Evolutionary conservation across 495 filamentous ascomycete genomes (phyloP).

Genomic region (Hypoxylon crocopeplum): DNA sequence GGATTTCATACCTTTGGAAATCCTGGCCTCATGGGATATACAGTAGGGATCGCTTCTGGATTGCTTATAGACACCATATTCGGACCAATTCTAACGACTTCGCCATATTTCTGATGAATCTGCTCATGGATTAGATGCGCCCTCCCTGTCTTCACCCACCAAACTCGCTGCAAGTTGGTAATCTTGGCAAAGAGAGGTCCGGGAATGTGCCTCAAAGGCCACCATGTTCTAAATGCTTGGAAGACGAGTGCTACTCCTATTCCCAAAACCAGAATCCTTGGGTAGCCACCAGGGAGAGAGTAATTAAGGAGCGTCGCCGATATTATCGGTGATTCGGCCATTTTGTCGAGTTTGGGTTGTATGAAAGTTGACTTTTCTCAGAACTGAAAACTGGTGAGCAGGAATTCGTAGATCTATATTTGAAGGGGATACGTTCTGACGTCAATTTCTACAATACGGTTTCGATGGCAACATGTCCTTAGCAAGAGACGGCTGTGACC

Average conservation of each 20-base stretch:
- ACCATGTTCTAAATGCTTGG: neutral
- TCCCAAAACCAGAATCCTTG: neutral
- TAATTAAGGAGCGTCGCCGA: no score
- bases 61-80: constrained; percentile 53
- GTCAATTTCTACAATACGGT: no score
- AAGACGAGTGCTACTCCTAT: neutral
- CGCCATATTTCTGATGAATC: constrained; percentile 55
- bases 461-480: no score
- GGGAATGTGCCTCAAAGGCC: constrained; percentile 45
- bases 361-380: no score
- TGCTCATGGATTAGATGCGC: constrained; percentile 37
- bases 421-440: no score
- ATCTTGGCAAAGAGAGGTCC: constrained; percentile 51
- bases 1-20: constrained; percentile 37
- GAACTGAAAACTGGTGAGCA: no score
- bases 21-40: constrained; percentile 42
- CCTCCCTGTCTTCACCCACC: constrained; percentile 38
- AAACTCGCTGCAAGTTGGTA: constrained; percentile 43
- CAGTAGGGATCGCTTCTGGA: constrained; percentile 33
- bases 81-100: constrained; percentile 58
- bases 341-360: no score
- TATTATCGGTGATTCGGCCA: no score
- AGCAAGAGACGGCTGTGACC: no score
- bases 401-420: no score
- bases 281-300: neutral